phyloP scores from a whole-genome alignment of 2,329 filamentous ascomycete species.

The Phyllosticta ampelicida region DNA sequence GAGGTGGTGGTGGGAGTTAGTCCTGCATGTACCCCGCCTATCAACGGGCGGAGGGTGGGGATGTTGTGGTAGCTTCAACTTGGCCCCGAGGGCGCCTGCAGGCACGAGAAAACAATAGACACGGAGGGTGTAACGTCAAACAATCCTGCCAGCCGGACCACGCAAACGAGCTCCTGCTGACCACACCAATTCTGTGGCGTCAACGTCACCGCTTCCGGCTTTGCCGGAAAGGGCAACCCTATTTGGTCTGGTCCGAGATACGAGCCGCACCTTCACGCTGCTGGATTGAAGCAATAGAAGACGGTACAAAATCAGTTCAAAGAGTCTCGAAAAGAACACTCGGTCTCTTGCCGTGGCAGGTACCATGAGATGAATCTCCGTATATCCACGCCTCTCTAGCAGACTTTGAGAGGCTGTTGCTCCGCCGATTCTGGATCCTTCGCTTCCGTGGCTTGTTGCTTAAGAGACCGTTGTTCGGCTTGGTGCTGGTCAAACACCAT shows the following conservation, averaged over 20 bases:
- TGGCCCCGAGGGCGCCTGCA: neutral
- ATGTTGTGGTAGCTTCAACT: neutral
- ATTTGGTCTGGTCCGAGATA: neutral
- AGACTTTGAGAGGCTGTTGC: neutral
- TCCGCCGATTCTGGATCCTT: neutral
- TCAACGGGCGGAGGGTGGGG: neutral
- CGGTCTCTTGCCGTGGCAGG: neutral
- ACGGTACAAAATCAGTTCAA: neutral
- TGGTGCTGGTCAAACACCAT: constrained; percentile 35
- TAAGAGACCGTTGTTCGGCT: constrained; percentile 19
- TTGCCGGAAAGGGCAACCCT: neutral
- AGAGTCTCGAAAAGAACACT: neutral
- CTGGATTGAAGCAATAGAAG: neutral
- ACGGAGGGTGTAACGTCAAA: neutral
- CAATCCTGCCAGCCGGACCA: neutral
- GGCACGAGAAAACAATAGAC: neutral
- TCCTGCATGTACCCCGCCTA: neutral
- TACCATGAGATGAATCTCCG: neutral
- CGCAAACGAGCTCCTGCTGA: neutral
- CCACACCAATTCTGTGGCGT: neutral
- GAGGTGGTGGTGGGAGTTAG: neutral
- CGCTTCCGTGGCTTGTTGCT: neutral
- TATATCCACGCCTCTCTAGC: neutral
- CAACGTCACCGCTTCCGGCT: neutral
- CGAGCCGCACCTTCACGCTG: neutral